Base-by-base conservation (phyloP, 225 moss, liverwort and hornwort species). In the Anthoceros angustus region DNA sequence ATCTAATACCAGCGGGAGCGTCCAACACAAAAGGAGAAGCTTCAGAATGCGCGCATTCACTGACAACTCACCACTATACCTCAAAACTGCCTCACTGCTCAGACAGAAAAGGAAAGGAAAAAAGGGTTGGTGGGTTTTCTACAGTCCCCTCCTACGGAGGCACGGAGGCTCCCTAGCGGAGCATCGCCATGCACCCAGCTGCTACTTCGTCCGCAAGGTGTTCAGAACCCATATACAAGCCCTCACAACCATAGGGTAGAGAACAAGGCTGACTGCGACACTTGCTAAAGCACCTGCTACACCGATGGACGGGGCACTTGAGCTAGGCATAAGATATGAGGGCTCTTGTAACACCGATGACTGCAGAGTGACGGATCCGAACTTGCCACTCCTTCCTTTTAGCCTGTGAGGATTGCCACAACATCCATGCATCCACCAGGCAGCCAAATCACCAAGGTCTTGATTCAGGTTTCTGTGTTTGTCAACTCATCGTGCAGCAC, bases 341-440 rank as follows among this genome's bases (percentile, higher is more conserved):
- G 74, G 64, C 66, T 74, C 70, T 72, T 80, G 74, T 43, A 69
- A 66, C 74, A 80, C 74, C 77, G 80, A 74, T 74, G 80, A 76
- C 60, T 74, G 76, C 42, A 80, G 71, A 71, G 25, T 74, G 63
- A 70, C 64, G 77, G 74, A 68, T 76, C 72, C 73, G 77, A 74
- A 74, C 64, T 77, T 77, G 72, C 70, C 67, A 70, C 73, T 42
- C 70, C 77, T 70, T 70, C 77, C 80, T 66, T 77, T 80, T 63
- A 71, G 80, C 80, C 80, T 80, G 80, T 80, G 80, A 18, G 23
- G 77, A 80, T 69, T 76, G 73, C 80, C 77, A 77, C 74, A 77
- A 73, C 73, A 74, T 77, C 74, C 77, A 74, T 73, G 76, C 80
- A 55, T 9, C 71, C 70, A 68, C 73, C 77, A 80, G 73, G 74